These are phyloP conservation scores for Ceratocystis huliohia DNA, from an alignment of 2,329 filamentous ascomycete species.

Conservation along the genomic window DNA sequence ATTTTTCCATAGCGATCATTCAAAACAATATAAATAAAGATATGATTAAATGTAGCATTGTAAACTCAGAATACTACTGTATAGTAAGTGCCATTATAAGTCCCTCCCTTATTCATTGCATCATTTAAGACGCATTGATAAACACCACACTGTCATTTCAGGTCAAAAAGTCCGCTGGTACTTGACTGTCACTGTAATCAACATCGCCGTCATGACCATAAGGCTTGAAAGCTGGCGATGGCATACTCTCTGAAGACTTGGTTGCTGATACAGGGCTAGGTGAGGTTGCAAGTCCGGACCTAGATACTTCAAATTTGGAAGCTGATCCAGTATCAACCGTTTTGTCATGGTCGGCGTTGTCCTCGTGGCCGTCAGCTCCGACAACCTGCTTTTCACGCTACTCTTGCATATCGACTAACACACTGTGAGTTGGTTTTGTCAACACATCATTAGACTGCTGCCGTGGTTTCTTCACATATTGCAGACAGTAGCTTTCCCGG, in stretches of 20 bases:
- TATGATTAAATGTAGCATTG: neutral
- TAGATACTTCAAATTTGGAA: conserved; percentile 21
- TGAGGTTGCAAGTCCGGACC: conserved; percentile 5
- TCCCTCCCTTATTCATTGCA: no score
- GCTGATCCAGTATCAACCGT: neutral
- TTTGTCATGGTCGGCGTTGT: neutral
- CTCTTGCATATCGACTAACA: neutral
- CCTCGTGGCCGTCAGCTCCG: neutral
- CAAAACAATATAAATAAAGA: neutral
- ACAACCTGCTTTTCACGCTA: neutral
- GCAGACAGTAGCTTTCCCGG: neutral
- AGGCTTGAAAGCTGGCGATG: conserved; percentile 20
- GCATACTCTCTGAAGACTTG: conserved; percentile 17
- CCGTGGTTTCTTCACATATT: neutral
- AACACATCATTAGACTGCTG: neutral
- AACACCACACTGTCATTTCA: neutral
- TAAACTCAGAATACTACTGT: no score
- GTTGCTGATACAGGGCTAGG: conserved; percentile 9
- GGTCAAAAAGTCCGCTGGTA: conserved; percentile 30
- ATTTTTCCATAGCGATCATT: no score
- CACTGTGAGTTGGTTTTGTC: neutral
- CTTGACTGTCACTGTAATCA: conserved; percentile 33
- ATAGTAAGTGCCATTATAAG: no score
- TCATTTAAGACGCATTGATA: no score
- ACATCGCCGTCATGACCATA: conserved; percentile 13